Percentiles rank a stretch among this genome's conserved stretches.
These are phyloP conservation scores for Peronospora farinosa DNA, from an alignment of 352 stramenopile species.

Conservation along the genomic window DNA sequence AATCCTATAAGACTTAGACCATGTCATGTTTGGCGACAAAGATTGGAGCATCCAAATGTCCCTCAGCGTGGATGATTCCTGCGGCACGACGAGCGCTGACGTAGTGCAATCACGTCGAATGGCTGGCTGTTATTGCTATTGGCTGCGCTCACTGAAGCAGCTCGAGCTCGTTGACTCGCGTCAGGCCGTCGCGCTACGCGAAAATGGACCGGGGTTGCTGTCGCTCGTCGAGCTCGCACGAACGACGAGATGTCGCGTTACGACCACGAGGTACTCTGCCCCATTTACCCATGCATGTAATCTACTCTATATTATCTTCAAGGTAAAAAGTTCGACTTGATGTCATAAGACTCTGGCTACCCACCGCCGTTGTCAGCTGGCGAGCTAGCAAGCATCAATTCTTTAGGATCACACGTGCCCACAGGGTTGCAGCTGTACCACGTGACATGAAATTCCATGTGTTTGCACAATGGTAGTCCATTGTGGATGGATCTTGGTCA, in stretches of 20 bases:
- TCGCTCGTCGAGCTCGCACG: constrained; percentile 17
- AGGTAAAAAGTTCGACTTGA: not conserved
- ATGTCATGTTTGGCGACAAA: constrained; percentile 19
- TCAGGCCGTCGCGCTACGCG: constrained; percentile 4
- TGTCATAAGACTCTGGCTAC: not conserved
- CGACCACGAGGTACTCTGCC: not conserved
- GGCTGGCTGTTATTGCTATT: constrained; percentile 2
- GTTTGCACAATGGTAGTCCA: constrained; percentile 5
- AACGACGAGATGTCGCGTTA: constrained; percentile 10
- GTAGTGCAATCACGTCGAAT: constrained; percentile 13
- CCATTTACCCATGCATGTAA: not conserved
- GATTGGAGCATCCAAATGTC: constrained; percentile 9
- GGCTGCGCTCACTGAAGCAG: constrained; percentile 16
- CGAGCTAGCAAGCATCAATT: constrained; percentile 1
- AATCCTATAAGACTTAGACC: not conserved
- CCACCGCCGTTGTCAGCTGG: constrained; percentile 2
- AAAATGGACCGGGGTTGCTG: constrained; percentile 7
- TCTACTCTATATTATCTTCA: not conserved
- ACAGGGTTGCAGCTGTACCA: constrained; percentile 15
- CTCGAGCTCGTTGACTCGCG: not conserved
- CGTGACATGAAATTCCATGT: constrained; percentile 9
- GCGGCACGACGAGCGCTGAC: not conserved
- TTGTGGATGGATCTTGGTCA: constrained; percentile 1
- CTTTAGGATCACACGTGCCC: constrained; percentile 14
- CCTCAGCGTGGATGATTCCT: constrained; percentile 4